Evolutionary conservation across 2,329 filamentous ascomycete genomes (phyloP).

Genomic region (Blumeria hordei): DNA sequence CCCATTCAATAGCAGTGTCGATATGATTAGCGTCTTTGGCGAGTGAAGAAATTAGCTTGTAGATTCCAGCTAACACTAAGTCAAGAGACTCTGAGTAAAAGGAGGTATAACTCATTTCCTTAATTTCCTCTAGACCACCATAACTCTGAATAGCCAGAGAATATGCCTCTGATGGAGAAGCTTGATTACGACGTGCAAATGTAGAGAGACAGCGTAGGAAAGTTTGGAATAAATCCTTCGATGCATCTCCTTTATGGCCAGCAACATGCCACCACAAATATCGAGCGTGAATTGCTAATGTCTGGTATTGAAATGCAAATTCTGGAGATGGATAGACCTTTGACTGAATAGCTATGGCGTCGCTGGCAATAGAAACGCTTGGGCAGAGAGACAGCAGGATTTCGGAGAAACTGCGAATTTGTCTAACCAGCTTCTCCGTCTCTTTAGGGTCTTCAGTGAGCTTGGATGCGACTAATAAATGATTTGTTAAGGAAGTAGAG

Average conservation of each 20-base stretch:
- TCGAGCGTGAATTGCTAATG: slow-evolving; percentile 34
- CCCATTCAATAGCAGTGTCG: slow-evolving; percentile 31
- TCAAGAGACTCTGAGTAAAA: slow-evolving; percentile 3
- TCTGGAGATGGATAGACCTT: slow-evolving; percentile 31
- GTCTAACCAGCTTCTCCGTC: slow-evolving; percentile 33
- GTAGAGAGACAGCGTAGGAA: slow-evolving; percentile 37
- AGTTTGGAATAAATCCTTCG: slow-evolving; percentile 41
- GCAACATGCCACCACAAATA: slow-evolving; percentile 42
- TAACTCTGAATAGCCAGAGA: slow-evolving; percentile 7
- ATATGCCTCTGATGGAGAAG: slow-evolving; percentile 7
- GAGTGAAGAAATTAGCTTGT: slow-evolving; percentile 27
- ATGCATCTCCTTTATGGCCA: slow-evolving; percentile 31
- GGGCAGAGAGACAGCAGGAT: slow-evolving; percentile 40
- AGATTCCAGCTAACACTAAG: slow-evolving; percentile 10
- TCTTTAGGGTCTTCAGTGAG: slow-evolving; percentile 19
- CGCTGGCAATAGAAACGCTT: slow-evolving; percentile 38
- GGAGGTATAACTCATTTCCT: slow-evolving; percentile 7
- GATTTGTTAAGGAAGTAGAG: slow-evolving; percentile 29
- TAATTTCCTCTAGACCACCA: slow-evolving; percentile 6
- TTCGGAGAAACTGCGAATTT: slow-evolving; percentile 42
- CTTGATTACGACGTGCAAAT: slow-evolving; percentile 27
- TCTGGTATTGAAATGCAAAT: slow-evolving; percentile 36
- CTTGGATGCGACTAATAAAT: slow-evolving; percentile 24
- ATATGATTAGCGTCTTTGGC: slow-evolving; percentile 22
- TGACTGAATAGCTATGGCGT: slow-evolving; percentile 27